phyloP scores from a whole-genome alignment of 345 rosid species.

The Gossypioides kirkii region DNA sequence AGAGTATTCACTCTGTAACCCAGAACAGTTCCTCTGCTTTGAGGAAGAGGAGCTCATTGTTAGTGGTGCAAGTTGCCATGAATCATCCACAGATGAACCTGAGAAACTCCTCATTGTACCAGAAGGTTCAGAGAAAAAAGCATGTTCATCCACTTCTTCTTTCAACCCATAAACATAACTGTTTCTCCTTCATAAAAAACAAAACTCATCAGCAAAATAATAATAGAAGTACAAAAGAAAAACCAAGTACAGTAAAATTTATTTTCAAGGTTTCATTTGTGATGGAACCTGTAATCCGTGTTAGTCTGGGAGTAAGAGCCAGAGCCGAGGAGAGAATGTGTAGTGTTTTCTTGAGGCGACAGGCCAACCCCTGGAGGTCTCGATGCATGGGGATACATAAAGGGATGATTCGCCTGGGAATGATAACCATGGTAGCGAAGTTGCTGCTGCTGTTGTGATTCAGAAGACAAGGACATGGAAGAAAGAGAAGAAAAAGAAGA shows the following conservation, averaged over 20 bases:
- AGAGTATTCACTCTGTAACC: slow-evolving; percentile 42
- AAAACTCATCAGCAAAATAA: not conserved
- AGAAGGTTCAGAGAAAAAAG: slow-evolving; percentile 67
- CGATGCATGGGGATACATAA: slow-evolving; percentile 29
- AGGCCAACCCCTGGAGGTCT: slow-evolving; percentile 29
- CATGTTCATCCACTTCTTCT: slow-evolving; percentile 54
- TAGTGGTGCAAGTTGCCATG: slow-evolving; percentile 62
- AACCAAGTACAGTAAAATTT: not conserved
- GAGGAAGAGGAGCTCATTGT: slow-evolving; percentile 49
- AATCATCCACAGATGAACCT: slow-evolving; percentile 54
- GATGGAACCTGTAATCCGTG: slow-evolving; percentile 48
- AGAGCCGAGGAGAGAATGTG: slow-evolving; percentile 43
- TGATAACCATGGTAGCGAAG: slow-evolving; percentile 26
- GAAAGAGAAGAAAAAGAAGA: slow-evolving; percentile 32
- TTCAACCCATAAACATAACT: slow-evolving; percentile 49
- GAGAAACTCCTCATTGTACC: slow-evolving; percentile 56
- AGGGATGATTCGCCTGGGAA: slow-evolving; percentile 25
- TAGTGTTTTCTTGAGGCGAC: slow-evolving; percentile 30
- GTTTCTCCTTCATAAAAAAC: slow-evolving; percentile 31
- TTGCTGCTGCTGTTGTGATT: slow-evolving; percentile 27
- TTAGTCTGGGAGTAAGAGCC: slow-evolving; percentile 29
- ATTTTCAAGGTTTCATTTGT: not conserved
- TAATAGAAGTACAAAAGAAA: too few relatives aligned
- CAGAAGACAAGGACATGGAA: slow-evolving; percentile 19
- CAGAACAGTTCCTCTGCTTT: slow-evolving; percentile 39